Conservation (phyloP, 2,329 filamentous ascomycete genomes). For the Parastagonospora avenae region DNA sequence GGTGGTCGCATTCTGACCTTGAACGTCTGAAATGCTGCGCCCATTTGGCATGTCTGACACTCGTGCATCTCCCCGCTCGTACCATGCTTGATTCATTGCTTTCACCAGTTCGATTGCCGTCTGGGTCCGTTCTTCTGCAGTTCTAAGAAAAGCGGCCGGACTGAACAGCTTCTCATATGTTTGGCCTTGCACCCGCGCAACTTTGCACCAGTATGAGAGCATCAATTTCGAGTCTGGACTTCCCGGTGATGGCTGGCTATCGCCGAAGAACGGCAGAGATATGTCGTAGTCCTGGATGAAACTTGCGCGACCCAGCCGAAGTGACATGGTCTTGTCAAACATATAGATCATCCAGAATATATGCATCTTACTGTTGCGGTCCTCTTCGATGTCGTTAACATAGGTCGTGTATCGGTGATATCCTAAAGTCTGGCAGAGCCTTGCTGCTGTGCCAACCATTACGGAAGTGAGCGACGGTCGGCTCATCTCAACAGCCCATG, state of each 20-base stretch:
- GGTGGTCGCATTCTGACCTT: conserved; percentile 1
- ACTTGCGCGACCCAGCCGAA: conserved; percentile 44
- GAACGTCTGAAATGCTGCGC: background rate
- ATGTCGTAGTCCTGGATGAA: conserved; percentile 49
- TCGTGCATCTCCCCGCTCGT: conserved; percentile 33
- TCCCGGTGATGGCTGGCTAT: conserved; percentile 4
- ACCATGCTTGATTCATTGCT: conserved; percentile 35
- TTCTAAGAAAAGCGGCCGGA: conserved; percentile 38
- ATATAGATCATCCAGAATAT: conserved; percentile 48
- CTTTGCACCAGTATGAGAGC: conserved; percentile 42
- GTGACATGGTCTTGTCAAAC: conserved; percentile 46
- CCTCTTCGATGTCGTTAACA: conserved; percentile 37
- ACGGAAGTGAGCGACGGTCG: conserved; percentile 44
- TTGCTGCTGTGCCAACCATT: conserved; percentile 38
- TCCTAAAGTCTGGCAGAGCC: conserved; percentile 39
- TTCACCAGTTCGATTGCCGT: conserved; percentile 34
- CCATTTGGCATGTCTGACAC: conserved; percentile 6
- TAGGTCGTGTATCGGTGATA: conserved; percentile 45
- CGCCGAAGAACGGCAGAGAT: conserved; percentile 27
- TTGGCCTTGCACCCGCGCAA: conserved; percentile 41
- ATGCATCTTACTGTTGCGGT: conserved; percentile 35
- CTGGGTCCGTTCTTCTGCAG: conserved; percentile 30
- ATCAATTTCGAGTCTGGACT: conserved; percentile 21
- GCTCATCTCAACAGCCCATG: conserved; percentile 41
- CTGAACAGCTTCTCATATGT: conserved; percentile 47